Evolutionary conservation across 2,329 filamentous ascomycete species (phyloP), one percentile per base, ranked within the genome.

Genomic region (Hypoxylon sp.): DNA sequence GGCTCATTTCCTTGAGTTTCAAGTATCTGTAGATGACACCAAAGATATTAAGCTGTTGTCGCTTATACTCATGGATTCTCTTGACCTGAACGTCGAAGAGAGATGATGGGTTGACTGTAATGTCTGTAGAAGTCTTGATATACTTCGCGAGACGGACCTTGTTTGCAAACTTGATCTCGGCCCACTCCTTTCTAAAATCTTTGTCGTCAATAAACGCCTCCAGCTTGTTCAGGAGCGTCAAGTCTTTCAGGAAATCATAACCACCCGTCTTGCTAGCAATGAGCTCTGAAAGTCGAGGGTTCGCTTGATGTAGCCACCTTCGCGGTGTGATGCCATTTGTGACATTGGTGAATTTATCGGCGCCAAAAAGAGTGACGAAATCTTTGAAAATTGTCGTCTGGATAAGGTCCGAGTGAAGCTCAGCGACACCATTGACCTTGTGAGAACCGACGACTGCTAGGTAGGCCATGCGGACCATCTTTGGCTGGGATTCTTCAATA

Each of bases 381-480:
- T 99, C 96, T 81, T 96, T 98, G 89, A 99, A 98, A 74, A 99
- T 97, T n/a, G 96, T 99, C 0, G 94, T 97, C 85, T 96, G 96
- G 85, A 99, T 97, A 65, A 99, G 86, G 78, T 99, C 96, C 0
- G 96, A 99, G 83, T 99, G 96, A 72, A 99, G 84, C 83, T 99
- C 96, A 35, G 96, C 96, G 37, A 99, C 96, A 80, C 96, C 96
- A 74, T 99, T 99, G 84, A 99, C 94, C 85, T 98, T 99, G 88
- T 98, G 96, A 37, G 96, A 98, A 52, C 96, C 96, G 75, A 99
- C 94, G 78, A 98, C 92, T 70, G 96, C 96, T 56, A 99, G 84
- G 81, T 89, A 96, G 1, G 96, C 96, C 96, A 99, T 99, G 79
- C 95, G 92, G 68, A 99, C 91, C 93, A 98, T 97, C 88, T 98